Base-by-base conservation (phyloP, 768 basidiomycete genomes). In the Serendipita indica region DNA sequence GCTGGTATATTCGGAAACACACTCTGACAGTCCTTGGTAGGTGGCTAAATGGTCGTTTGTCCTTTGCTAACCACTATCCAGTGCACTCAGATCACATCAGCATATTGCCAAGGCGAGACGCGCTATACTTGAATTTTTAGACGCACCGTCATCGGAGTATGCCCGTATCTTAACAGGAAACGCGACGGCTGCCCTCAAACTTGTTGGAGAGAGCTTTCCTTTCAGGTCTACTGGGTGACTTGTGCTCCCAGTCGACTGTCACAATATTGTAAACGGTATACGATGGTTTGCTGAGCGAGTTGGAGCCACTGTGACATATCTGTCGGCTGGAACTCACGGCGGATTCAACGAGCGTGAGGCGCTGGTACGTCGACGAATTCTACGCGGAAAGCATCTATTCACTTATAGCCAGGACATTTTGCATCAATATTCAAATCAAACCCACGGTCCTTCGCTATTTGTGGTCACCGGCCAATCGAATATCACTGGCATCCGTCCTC, bases 251-350 rank as follows among this genome's bases (percentile, higher is more conserved):
- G 75, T 77, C 14, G 88, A 91, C 69, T 83, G 85, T 4, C 89
- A 91, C 68, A 89, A 89, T 65, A 88, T 84, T 61, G 81, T 89
- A n/a, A 83, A 89, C 63, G 87, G 87, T 6, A 84, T 89, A 60
- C 77, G 88, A 39, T 76, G 84, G 69, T 90, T 79, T 64, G 86
- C 86, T 0, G 66, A 67, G 12, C 69, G 71, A 60, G 74, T 74
- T 39, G 80, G 82, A 12, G 79, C 82, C 3, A 67, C 71, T 30
- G 77, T 83, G 16, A 72, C 72, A 39, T 90, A 90, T 67, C 78
- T 89, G 46, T 75, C 77, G 6, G 79, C 83, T 2, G 80, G 79
- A 6, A 67, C 74, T 4, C 74, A 74, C 14, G 86, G 86, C 33
- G 86, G 86, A 6, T 77, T 87, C 61, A 77, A 84, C 59, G 63